Evolutionary conservation across 202 grass and related monocot species (phyloP).

Genomic region (Schoenoplectus tabernaemontani): DNA sequence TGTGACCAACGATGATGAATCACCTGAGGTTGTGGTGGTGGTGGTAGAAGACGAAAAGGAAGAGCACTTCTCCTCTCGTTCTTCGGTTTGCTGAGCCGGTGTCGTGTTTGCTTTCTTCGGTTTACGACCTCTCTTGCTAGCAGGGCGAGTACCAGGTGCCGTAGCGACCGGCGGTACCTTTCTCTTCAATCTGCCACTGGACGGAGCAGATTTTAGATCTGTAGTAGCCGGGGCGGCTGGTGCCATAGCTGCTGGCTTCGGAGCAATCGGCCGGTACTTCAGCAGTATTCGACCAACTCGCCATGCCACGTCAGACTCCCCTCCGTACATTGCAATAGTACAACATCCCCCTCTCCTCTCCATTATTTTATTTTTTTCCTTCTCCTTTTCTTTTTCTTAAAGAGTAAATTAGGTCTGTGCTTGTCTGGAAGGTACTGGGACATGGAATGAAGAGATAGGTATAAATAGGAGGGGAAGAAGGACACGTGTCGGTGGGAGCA

Average conservation of each 20-base stretch:
- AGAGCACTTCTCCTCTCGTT: constrained; percentile 32
- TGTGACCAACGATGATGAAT: constrained; percentile 32
- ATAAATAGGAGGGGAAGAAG: constrained; percentile 24
- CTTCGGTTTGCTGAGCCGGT: background rate
- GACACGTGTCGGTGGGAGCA: constrained; percentile 30
- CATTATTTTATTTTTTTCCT: constrained; percentile 11
- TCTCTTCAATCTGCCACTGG: constrained; percentile 20
- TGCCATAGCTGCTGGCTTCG: constrained; percentile 48
- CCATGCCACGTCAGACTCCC: constrained; percentile 33
- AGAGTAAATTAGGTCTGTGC: background rate
- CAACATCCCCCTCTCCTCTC: constrained; percentile 66
- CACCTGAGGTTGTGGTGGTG: constrained; percentile 27
- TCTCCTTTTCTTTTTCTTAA: background rate
- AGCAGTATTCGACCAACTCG: constrained; percentile 63
- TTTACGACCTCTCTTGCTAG: constrained; percentile 33
- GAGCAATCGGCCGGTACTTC: constrained; percentile 76
- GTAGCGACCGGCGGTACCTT: background rate
- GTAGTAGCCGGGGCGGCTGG: background rate
- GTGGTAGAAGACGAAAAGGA: constrained; percentile 41
- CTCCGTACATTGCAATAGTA: constrained; percentile 22
- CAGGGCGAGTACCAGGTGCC: background rate
- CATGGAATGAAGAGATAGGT: background rate
- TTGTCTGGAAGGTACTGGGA: background rate
- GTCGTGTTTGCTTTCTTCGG: constrained; percentile 14
- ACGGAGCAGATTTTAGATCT: background rate